Evolutionary conservation across 495 filamentous ascomycete species (phyloP).

Genomic region (Annulohypoxylon moriforme): DNA sequence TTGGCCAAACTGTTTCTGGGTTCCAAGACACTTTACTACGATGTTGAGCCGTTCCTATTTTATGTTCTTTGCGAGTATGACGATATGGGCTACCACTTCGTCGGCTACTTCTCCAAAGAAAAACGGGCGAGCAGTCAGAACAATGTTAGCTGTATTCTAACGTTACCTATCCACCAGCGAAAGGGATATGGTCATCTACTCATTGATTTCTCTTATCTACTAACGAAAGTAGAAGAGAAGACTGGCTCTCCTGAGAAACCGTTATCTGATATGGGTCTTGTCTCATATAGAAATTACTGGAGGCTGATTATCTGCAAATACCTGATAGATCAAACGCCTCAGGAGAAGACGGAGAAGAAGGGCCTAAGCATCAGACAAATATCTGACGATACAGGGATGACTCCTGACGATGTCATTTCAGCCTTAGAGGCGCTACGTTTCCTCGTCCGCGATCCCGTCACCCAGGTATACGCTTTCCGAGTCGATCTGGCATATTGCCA

Average conservation of each 20-base stretch:
- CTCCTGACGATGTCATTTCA: constrained; percentile 93
- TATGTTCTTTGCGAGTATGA: constrained; percentile 98
- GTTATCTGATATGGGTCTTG: constrained; percentile 95
- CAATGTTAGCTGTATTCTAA: constrained; percentile 97
- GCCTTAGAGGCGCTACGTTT: constrained; percentile 89
- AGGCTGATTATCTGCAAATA: constrained; percentile 83
- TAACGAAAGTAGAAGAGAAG: constrained; percentile 92
- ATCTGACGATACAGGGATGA: constrained; percentile 93
- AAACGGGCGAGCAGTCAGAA: constrained; percentile 95
- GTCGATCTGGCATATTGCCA: constrained; percentile 84
- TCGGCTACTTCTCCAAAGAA: constrained; percentile 99
- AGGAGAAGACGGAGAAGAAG: constrained; percentile 66
- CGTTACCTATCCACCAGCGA: constrained; percentile 93
- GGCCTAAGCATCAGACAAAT: constrained; percentile 79
- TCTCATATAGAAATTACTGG: constrained; percentile 98
- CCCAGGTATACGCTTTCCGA: constrained; percentile 86
- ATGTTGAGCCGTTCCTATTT: constrained; percentile 97
- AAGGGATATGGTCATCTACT: constrained; percentile 97
- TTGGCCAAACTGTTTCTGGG: constrained; percentile 96
- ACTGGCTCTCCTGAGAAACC: constrained; percentile 98
- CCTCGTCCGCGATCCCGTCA: constrained; percentile 88
- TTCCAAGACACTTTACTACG: constrained; percentile 98
- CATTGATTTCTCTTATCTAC: constrained; percentile 97
- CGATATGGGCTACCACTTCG: constrained; percentile 93
- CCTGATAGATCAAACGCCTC: constrained; percentile 63